Base-by-base conservation (phyloP, 345 rosid genomes). In the Kernera saxatilis region DNA sequence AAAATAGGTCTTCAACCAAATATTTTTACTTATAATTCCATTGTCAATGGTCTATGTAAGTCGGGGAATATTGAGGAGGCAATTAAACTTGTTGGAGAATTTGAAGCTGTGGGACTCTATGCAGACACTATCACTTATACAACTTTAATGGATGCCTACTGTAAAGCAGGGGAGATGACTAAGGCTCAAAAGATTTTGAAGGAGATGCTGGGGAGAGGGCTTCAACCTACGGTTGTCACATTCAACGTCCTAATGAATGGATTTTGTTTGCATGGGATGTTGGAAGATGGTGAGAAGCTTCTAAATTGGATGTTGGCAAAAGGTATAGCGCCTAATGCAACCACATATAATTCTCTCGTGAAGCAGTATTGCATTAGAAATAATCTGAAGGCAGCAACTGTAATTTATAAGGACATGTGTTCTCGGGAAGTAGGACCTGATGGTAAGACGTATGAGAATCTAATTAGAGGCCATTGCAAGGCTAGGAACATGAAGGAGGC, bases 401-500 rank as follows among this genome's bases (percentile, higher is more conserved):
- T 80, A 39, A 64, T 87, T 46, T 91, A 80, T 40, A 86, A 73
- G 41, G 80, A 66, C 13, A 89, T 93, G 98, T 77, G 79, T 54
- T 74, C 82, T 49, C 75, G 57, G 65, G 92, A 91, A 77, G 82
- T 89, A 18, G 33, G 78, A 69, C 92, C 95, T 52, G 90, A 93
- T 84, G 56, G 81, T 56, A 86, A 84, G 81, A 89, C 93, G 14
- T 93, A 86, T 67, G 93, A 91, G 78, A 89, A 89, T 73, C 73
- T 91, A 74, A 73, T 93, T 46, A 82, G 73, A 82, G 96, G 97
- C 48, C 97, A 93, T 81, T 91, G 89, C 73, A 91, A 84, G 84
- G 94, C 96, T n/a, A 93, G 98, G 80, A 93, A 91, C 80, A 93
- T 91, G 96, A 93, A 91, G 78, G 96, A 93, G 71, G 98, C 98